Conservation (phyloP, 805 yeast genomes). For the Starmerella vaccinii region DNA sequence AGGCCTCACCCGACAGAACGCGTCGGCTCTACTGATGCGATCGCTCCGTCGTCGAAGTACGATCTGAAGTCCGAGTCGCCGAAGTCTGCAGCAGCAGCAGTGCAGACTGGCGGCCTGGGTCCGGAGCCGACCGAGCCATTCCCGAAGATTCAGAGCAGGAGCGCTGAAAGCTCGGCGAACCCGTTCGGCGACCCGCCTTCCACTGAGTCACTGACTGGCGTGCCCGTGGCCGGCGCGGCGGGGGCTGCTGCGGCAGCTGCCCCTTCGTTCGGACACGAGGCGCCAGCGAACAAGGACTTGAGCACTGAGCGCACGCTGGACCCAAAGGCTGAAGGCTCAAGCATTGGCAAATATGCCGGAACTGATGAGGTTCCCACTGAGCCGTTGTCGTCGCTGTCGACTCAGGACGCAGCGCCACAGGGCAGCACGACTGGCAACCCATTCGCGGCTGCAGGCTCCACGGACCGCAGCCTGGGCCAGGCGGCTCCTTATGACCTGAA, state of each 20-base stretch:
- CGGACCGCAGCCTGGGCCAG: neutral
- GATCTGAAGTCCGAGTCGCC: neutral
- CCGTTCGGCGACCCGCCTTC: constrained; percentile 1
- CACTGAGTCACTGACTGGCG: neutral
- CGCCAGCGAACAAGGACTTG: neutral
- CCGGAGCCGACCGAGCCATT: neutral
- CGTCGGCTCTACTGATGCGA: neutral
- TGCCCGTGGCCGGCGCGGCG: constrained; percentile 1
- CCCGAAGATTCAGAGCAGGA: neutral
- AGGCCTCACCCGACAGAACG: neutral
- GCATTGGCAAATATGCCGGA: neutral
- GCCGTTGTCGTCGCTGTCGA: neutral
- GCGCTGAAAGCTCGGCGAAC: neutral
- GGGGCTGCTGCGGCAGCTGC: neutral
- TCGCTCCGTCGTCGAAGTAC: constrained; percentile 4
- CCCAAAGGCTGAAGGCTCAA: neutral
- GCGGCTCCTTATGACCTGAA: neutral
- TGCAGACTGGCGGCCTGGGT: neutral
- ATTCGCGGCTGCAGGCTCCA: neutral
- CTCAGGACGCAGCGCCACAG: neutral
- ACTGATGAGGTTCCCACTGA: neutral
- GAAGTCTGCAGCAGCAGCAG: neutral
- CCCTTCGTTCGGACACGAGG: neutral
- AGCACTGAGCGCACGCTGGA: neutral
- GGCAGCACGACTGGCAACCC: neutral